phyloP scores from a whole-genome alignment of 1,284 basidiomycete genomes.

The Ganoderma sinense region DNA sequence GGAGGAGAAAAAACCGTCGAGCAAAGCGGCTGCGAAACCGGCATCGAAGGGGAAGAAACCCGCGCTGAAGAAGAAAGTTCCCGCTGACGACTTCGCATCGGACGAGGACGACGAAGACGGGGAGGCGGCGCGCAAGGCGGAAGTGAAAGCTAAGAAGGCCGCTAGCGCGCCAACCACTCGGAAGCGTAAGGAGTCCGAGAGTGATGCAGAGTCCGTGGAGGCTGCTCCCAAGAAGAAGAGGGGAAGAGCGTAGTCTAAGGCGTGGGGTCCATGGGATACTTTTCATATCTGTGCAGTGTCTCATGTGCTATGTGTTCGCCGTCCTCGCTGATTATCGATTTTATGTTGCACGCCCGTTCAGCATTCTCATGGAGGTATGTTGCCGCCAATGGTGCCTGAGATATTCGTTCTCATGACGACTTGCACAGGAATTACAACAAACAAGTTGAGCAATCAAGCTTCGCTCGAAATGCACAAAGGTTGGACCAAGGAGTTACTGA shows the following conservation, averaged over 20 bases:
- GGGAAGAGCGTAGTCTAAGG: slow-evolving; percentile 13
- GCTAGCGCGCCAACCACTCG: slow-evolving; percentile 14
- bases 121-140: slow-evolving; percentile 24
- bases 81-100: slow-evolving; percentile 28
- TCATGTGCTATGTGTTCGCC: slow-evolving; percentile 8
- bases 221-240: slow-evolving; percentile 38
- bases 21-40: slow-evolving; percentile 36
- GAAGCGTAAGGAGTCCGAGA: slow-evolving; percentile 30
- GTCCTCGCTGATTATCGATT: slow-evolving; percentile 6
- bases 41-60: slow-evolving; percentile 31
- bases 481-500: neutral
- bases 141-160: slow-evolving; percentile 28
- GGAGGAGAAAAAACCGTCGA: slow-evolving; percentile 34
- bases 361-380: slow-evolving; percentile 4
- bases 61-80: slow-evolving; percentile 26
- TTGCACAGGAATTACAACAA: neutral
- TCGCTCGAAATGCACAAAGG: neutral
- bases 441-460: neutral
- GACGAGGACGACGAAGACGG: slow-evolving; percentile 34
- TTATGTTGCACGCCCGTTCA: neutral
- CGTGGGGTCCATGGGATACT: neutral
- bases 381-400: neutral
- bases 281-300: slow-evolving; percentile 8
- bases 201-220: slow-evolving; percentile 36
- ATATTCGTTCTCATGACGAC: neutral